Conservation (phyloP, 805 yeast genomes). For the Barnettozyma botsteinii region DNA sequence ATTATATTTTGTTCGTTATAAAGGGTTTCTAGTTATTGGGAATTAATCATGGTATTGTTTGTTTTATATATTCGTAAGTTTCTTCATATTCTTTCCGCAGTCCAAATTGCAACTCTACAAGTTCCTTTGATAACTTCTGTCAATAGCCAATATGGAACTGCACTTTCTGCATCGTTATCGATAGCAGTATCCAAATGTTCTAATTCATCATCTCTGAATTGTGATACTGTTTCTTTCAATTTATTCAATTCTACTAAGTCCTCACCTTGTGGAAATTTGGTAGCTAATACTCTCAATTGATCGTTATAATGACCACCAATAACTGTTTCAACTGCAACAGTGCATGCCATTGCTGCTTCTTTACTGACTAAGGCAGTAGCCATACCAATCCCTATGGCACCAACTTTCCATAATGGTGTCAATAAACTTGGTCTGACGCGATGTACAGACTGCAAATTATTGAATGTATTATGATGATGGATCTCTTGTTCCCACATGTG, state of each 20-base stretch:
- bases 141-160: slow-evolving; percentile 83
- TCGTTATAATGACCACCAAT: slow-evolving; percentile 94
- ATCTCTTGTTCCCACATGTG: slow-evolving; percentile 99
- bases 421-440: slow-evolving; percentile 87
- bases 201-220: slow-evolving; percentile 88
- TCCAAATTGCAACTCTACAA: slow-evolving; percentile 84
- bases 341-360: slow-evolving; percentile 99
- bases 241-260: slow-evolving; percentile 50
- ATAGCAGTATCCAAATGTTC: slow-evolving; percentile 95
- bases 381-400: slow-evolving; percentile 82
- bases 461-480: slow-evolving; percentile 83
- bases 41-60: background rate
- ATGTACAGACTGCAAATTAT: slow-evolving; percentile 63
- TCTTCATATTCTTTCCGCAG: slow-evolving; percentile 71
- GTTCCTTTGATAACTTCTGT: slow-evolving; percentile 83
- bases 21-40: background rate
- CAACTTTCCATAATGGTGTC: slow-evolving; percentile 90
- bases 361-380: slow-evolving; percentile 83
- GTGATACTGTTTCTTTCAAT: slow-evolving; percentile 57
- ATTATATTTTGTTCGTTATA: background rate
- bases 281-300: slow-evolving; percentile 72
- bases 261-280: slow-evolving; percentile 44
- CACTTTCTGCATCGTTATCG: slow-evolving; percentile 84
- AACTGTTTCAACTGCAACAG: slow-evolving; percentile 97
- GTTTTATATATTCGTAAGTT: no score